Conservation (phyloP, 495 filamentous ascomycete species). For the Penicillium coffeae region DNA sequence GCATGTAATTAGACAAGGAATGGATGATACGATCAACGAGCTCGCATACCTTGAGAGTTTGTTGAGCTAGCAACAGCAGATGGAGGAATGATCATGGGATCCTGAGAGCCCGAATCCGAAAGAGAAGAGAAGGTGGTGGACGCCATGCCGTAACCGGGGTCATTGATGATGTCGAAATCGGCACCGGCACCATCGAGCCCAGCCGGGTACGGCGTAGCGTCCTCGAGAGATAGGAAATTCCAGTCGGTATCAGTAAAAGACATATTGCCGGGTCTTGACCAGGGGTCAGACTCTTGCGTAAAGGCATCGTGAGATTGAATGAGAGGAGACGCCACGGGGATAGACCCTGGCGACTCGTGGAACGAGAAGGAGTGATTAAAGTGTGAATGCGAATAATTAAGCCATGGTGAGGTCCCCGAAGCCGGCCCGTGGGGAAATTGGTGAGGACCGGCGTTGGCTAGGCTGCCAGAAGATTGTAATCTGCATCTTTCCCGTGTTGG, state of each 20-base stretch:
- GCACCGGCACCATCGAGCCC: slow-evolving; percentile 11
- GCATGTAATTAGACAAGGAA: background rate
- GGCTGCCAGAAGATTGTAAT: slow-evolving; percentile 19
- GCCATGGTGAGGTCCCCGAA: slow-evolving; percentile 12
- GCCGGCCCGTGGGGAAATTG: slow-evolving; percentile 15
- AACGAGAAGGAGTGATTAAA: slow-evolving; percentile 12
- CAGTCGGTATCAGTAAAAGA: slow-evolving; percentile 24
- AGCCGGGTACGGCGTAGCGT: slow-evolving; percentile 8
- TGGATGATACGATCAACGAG: background rate
- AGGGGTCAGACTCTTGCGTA: slow-evolving; percentile 21
- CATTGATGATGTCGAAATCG: slow-evolving; percentile 10
- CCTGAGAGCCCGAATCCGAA: slow-evolving; percentile 23
- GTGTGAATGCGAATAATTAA: slow-evolving; percentile 10
- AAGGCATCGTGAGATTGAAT: slow-evolving; percentile 20
- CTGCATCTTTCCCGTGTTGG: slow-evolving; percentile 21
- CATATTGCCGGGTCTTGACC: slow-evolving; percentile 20
- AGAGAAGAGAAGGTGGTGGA: slow-evolving; percentile 18
- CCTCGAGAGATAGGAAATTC: slow-evolving; percentile 18
- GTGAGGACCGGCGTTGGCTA: slow-evolving; percentile 8
- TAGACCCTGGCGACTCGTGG: slow-evolving; percentile 11
- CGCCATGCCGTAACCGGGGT: slow-evolving; percentile 13
- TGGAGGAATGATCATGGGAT: slow-evolving; percentile 2
- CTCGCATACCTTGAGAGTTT: slow-evolving; percentile 18
- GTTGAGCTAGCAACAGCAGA: slow-evolving; percentile 17
- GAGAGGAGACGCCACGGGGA: slow-evolving; percentile 14